Conservation (phyloP, 768 basidiomycete genomes). For the Tricholoma matsutake region DNA sequence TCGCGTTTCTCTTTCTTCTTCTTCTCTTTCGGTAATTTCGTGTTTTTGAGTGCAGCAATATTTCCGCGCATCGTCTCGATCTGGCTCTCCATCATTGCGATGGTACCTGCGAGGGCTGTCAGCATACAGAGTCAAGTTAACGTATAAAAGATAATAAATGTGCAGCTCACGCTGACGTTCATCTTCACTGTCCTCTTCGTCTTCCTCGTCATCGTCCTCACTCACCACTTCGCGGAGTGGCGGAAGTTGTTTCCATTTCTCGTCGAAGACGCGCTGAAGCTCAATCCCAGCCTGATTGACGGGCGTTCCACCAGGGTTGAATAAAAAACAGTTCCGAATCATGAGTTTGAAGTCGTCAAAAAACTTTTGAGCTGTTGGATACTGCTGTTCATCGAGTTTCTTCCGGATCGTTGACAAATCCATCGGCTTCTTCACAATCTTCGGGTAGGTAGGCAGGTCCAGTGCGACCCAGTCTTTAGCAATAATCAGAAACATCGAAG, state of each 20-base stretch:
- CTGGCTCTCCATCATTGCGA: constrained; percentile 76
- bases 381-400: constrained; percentile 78
- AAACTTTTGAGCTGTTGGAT: constrained; percentile 76
- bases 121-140: constrained; percentile 14
- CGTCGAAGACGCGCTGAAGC: constrained; percentile 85
- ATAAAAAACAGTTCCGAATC: constrained; percentile 90
- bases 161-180: constrained; percentile 63
- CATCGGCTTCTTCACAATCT: constrained; percentile 93
- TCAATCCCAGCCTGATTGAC: constrained; percentile 86
- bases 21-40: constrained; percentile 57
- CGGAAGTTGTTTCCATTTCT: constrained; percentile 85
- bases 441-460: constrained; percentile 81
- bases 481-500: constrained; percentile 8
- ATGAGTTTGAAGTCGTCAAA: constrained; percentile 91
- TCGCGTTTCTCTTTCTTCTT: constrained; percentile 67
- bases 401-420: constrained; percentile 86
- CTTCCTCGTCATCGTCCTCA: constrained; percentile 65
- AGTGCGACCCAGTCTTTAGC: constrained; percentile 70
- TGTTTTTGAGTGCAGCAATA: constrained; percentile 58
- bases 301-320: constrained; percentile 85
- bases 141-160: constrained; percentile 5
- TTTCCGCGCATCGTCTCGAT: constrained; percentile 75
- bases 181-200: constrained; percentile 65
- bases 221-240: constrained; percentile 50
- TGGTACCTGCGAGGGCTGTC: constrained; percentile 49